Evolutionary conservation across 2,329 filamentous ascomycete species (phyloP).

Genomic region (Pseudogymnoascus sp.): DNA sequence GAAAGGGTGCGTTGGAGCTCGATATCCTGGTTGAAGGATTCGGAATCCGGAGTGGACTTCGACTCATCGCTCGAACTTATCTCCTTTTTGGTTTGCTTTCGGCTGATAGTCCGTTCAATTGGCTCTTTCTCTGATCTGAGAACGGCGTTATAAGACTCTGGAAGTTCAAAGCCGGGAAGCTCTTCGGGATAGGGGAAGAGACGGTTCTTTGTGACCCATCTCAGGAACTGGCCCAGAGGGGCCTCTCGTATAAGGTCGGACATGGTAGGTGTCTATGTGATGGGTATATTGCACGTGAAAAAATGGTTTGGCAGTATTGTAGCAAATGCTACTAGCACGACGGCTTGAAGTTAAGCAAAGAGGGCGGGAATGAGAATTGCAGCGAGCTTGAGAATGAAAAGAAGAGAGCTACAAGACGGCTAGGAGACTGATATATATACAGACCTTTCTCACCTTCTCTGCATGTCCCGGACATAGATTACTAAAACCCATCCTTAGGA

Average conservation of each 20-base stretch:
- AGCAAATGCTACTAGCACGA: not conserved
- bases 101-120: not conserved
- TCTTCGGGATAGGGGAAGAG: slow-evolving; percentile 54
- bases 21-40: slow-evolving; percentile 14
- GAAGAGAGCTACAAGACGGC: not conserved
- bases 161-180: slow-evolving; percentile 43
- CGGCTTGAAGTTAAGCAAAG: not conserved
- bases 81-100: not conserved
- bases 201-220: slow-evolving; percentile 44
- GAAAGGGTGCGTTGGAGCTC: slow-evolving; percentile 17
- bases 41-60: slow-evolving; percentile 14
- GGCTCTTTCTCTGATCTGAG: slow-evolving; percentile 18
- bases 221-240: slow-evolving; percentile 50
- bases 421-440: not conserved
- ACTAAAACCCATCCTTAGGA: not conserved
- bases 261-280: not conserved
- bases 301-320: not conserved
- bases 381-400: not conserved
- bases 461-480: not conserved
- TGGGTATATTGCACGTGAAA: not conserved
- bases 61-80: slow-evolving; percentile 11
- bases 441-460: not conserved
- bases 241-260: slow-evolving; percentile 43
- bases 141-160: slow-evolving; percentile 31
- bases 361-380: not conserved